Evolutionary conservation across 2,329 filamentous ascomycete species (phyloP).

Genomic region (Colletotrichum caudatum): DNA sequence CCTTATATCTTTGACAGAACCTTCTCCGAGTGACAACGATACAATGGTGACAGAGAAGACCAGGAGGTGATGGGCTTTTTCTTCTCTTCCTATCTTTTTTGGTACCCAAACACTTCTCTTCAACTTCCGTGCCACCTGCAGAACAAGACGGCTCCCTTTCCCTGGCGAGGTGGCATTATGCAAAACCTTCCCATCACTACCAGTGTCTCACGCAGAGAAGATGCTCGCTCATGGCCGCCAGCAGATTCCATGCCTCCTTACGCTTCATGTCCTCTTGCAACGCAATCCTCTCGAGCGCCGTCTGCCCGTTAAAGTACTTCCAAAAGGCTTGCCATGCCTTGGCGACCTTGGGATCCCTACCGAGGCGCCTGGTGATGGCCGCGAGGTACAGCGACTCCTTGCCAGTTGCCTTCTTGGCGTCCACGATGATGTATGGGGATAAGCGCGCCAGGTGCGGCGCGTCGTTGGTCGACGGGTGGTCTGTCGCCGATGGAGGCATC

Average conservation of each 20-base stretch:
- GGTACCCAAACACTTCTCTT: background rate
- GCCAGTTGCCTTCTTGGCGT: conserved; percentile 82
- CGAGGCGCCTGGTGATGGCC: conserved; percentile 68
- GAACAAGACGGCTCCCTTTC: background rate
- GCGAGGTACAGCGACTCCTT: conserved; percentile 79
- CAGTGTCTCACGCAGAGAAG: conserved; percentile 77
- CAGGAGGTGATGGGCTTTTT: background rate
- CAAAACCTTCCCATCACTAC: conserved; percentile 56
- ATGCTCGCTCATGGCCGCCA: conserved; percentile 75
- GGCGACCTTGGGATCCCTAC: conserved; percentile 67
- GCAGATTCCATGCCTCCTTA: conserved; percentile 79
- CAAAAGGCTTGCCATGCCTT: conserved; percentile 79
- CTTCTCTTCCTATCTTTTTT: background rate
- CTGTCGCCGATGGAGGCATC: conserved; percentile 60
- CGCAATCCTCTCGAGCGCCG: conserved; percentile 87
- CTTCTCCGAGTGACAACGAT: background rate
- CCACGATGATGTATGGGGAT: conserved; percentile 76
- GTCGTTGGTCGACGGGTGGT: conserved; percentile 67
- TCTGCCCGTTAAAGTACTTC: conserved; percentile 89
- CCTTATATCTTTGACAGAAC: background rate
- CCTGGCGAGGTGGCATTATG: background rate
- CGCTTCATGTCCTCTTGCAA: conserved; percentile 88
- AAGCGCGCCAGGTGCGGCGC: conserved; percentile 69
- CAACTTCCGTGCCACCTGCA: too few species aligned
- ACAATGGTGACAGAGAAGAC: background rate